Percentiles rank a stretch among this genome's conserved stretches.
Conservation (phyloP, 23 red algal genomes). For the Agarophyton chilense region DNA sequence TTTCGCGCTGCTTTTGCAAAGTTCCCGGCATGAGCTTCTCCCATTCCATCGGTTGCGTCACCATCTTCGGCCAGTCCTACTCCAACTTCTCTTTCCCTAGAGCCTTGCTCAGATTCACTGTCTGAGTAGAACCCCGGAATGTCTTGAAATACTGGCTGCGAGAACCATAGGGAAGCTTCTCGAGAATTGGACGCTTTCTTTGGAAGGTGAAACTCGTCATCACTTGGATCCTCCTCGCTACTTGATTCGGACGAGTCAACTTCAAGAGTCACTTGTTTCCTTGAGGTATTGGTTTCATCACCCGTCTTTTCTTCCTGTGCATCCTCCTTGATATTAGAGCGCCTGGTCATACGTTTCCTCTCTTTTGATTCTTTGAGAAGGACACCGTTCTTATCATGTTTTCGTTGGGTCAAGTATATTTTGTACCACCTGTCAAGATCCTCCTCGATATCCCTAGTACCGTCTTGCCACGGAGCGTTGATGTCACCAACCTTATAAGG, state of each 20-base stretch:
- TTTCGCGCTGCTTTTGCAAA: conserved; percentile 23
- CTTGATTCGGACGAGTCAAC: conserved; percentile 57
- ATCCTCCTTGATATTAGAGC: conserved; percentile 10
- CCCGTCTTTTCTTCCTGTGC: conserved; percentile 1
- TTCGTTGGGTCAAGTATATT: conserved; percentile 30
- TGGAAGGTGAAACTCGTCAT: conserved; percentile 23
- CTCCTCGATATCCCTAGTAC: conserved; percentile 30
- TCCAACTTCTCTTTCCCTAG: too few relatives aligned
- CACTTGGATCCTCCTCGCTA: conserved; percentile 22
- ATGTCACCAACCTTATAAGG: conserved; percentile 31
- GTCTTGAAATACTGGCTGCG: conserved; percentile 71
- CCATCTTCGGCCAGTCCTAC: not conserved
- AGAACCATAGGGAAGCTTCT: conserved; percentile 77
- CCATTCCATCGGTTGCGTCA: not conserved
- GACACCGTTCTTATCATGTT: conserved; percentile 63
- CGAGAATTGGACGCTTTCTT: conserved; percentile 4
- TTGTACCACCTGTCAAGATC: conserved; percentile 71
- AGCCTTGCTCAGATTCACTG: conserved; percentile 5
- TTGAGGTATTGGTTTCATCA: not conserved
- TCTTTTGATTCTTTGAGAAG: conserved; percentile 52
- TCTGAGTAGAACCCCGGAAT: conserved; percentile 32
- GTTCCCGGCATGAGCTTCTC: not conserved
- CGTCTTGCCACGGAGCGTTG: conserved; percentile 11
- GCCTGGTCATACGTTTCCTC: conserved; percentile 37
- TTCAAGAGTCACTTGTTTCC: conserved; percentile 15